Percentiles rank a stretch among this genome's conserved stretches.
These are phyloP conservation scores for Colletotrichum sp. DNA, from an alignment of 2,329 filamentous ascomycete genomes.

Conservation along the genomic window DNA sequence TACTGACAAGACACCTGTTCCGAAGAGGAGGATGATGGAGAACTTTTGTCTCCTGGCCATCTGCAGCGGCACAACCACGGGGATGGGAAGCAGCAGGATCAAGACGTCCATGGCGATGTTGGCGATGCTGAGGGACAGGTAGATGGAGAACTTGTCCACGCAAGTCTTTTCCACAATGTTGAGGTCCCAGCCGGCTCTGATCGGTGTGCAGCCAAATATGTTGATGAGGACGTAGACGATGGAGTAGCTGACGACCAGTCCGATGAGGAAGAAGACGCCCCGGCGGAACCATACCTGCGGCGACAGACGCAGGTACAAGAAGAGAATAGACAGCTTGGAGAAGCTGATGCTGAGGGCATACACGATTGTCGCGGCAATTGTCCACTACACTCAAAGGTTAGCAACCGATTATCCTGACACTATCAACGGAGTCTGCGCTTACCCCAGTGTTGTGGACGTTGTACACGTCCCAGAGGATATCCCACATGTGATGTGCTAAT, in stretches of 20 bases:
- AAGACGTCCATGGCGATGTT: slow-evolving; percentile 12
- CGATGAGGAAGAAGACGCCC: slow-evolving; percentile 28
- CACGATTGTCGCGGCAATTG: not conserved
- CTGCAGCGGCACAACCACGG: not conserved
- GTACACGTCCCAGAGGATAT: slow-evolving; percentile 17
- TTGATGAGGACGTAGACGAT: slow-evolving; percentile 25
- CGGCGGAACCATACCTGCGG: slow-evolving; percentile 14
- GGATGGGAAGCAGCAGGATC: slow-evolving; percentile 1
- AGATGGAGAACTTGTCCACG: not conserved
- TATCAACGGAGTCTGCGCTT: not conserved
- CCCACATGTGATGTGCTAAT: slow-evolving; percentile 31
- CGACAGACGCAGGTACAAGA: slow-evolving; percentile 8
- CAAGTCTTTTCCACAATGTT: not conserved
- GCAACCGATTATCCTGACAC: not conserved
- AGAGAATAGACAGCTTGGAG: slow-evolving; percentile 13
- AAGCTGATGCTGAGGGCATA: slow-evolving; percentile 12
- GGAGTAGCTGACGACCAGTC: slow-evolving; percentile 33
- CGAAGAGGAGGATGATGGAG: slow-evolving; percentile 7
- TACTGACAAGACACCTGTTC: not conserved
- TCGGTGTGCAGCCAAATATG: not conserved
- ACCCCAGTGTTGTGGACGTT: not conserved
- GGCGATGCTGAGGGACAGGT: slow-evolving; percentile 3
- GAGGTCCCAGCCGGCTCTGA: not conserved
- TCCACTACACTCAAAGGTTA: not conserved
- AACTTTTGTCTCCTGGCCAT: slow-evolving; percentile 6